phyloP scores from a whole-genome alignment of 306 rosid species.

The Sindora glabra region DNA sequence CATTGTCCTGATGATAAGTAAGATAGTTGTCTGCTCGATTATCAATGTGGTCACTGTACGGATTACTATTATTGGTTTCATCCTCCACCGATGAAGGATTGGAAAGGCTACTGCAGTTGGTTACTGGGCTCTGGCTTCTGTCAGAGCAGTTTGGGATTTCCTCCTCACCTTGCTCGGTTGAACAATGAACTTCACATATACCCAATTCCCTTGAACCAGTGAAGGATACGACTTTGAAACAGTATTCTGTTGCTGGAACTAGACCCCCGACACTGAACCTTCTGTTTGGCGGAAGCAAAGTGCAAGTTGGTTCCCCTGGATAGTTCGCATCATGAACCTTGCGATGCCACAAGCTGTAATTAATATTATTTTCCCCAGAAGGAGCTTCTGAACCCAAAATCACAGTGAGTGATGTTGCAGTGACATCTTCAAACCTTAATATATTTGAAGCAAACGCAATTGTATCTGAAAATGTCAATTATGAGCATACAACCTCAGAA shows the following conservation, averaged over 20 bases:
- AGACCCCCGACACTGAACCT: slow-evolving; percentile 48
- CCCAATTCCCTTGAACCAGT: slow-evolving; percentile 30
- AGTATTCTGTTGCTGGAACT: slow-evolving; percentile 64
- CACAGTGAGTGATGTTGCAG: slow-evolving; percentile 53
- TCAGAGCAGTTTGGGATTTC: slow-evolving; percentile 59
- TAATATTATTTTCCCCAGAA: slow-evolving; percentile 27
- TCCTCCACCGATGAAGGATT: slow-evolving; percentile 95
- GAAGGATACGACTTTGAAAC: slow-evolving; percentile 49
- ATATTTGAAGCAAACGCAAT: slow-evolving; percentile 36
- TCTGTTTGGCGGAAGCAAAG: slow-evolving; percentile 36
- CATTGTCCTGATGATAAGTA: slow-evolving; percentile 40
- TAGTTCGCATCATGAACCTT: slow-evolving; percentile 43
- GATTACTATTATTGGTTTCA: slow-evolving; percentile 72
- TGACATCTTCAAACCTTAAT: slow-evolving; percentile 66
- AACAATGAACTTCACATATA: slow-evolving; percentile 48
- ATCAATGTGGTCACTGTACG: slow-evolving; percentile 47
- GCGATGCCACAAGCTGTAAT: slow-evolving; percentile 70
- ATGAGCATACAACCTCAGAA: slow-evolving; percentile 1
- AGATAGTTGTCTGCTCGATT: slow-evolving; percentile 47
- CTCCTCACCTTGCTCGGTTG: slow-evolving; percentile 47
- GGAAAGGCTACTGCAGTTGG: slow-evolving; percentile 84
- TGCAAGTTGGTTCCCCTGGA: slow-evolving; percentile 54
- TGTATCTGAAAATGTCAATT: slow-evolving; percentile 42
- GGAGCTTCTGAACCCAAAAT: slow-evolving; percentile 45
- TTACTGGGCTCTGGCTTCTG: slow-evolving; percentile 81